Base-by-base conservation (phyloP, 257 asterid species). In the Solanum pinnatisectum region DNA sequence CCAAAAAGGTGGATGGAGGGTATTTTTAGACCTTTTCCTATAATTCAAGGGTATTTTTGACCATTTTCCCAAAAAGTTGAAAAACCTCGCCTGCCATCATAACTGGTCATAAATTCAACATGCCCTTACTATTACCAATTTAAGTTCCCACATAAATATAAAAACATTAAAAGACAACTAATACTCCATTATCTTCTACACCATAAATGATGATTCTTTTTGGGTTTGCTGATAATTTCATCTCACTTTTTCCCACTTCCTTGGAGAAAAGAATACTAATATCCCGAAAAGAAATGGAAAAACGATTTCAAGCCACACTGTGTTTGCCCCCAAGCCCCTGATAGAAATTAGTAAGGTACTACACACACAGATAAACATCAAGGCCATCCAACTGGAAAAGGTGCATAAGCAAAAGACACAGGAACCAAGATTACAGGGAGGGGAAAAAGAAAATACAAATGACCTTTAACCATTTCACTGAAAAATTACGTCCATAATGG, bases 381-480 rank as follows among this genome's bases (percentile, higher is more conserved):
- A 73, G 42, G 15, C 15, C 79, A 72, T 3, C 79, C 42, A 72
- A 72, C 39, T 72, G 25, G 33, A 72, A 33, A 18, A 33, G 81
- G 81, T 18, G 9, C 27, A 35, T 20, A 73, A 73, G 46, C 81
- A 73, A 72, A 18, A 22, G n/a, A 73, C 46, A 73, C 15, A 35
- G 81, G 14, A 71, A 73, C 42, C 81, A 73, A 73, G 81, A 73
- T 73, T 33, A 18, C 8, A 72, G 44, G 77, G 35, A 8, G 40
- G 77, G 15, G 27, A 63, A 10, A 63, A 63, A 52, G 77, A 87
- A 27, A 87, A 77, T 84, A 44, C 15, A 76, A 89, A 88, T 90
- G 25, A 96, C 98, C 98, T 95, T 97, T 87, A 95, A 91, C 99
- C 99, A 97, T 94, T 94, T 95, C 63, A 97, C 91, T 85, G 96